phyloP scores from a whole-genome alignment of 495 filamentous ascomycete species.

The Xanthoparmelia taractica region DNA sequence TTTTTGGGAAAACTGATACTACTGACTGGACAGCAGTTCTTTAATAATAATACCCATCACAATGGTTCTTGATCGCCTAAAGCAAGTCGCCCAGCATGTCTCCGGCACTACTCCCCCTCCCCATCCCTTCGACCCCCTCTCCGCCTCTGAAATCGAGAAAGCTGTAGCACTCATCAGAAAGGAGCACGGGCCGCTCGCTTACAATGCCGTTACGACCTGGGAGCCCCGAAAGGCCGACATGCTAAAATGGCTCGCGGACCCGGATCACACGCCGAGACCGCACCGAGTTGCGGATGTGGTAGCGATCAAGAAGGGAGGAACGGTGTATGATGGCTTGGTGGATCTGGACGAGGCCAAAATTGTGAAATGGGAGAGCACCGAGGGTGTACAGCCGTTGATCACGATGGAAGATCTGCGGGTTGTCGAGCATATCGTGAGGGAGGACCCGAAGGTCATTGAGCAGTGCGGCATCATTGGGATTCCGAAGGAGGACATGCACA shows the following conservation, averaged over 20 bases:
- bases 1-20: too few species aligned
- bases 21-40: conserved; percentile 10
- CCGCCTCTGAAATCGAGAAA: conserved; percentile 66
- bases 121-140: conserved; percentile 83
- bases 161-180: conserved; percentile 62
- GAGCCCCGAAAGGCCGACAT: conserved; percentile 87
- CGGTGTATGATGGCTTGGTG: conserved; percentile 79
- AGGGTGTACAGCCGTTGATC: conserved; percentile 83
- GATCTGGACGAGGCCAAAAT: conserved; percentile 67
- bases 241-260: conserved; percentile 68
- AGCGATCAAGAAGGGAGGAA: conserved; percentile 70
- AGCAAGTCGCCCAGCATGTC: conserved; percentile 60
- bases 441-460: conserved; percentile 84
- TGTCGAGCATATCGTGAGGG: conserved; percentile 73
- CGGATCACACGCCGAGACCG: conserved; percentile 55
- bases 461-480: conserved; percentile 88
- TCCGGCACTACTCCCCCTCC: conserved; percentile 47
- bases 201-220: conserved; percentile 83
- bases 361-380: conserved; percentile 64
- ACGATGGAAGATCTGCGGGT: conserved; percentile 90
- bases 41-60: conserved; percentile 17
- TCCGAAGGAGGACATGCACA: conserved; percentile 76
- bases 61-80: conserved; percentile 63
- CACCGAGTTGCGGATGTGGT: conserved; percentile 74
- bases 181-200: conserved; percentile 63